Conservation (phyloP, 2,329 filamentous ascomycete genomes). For the Sarocladium strictum region DNA sequence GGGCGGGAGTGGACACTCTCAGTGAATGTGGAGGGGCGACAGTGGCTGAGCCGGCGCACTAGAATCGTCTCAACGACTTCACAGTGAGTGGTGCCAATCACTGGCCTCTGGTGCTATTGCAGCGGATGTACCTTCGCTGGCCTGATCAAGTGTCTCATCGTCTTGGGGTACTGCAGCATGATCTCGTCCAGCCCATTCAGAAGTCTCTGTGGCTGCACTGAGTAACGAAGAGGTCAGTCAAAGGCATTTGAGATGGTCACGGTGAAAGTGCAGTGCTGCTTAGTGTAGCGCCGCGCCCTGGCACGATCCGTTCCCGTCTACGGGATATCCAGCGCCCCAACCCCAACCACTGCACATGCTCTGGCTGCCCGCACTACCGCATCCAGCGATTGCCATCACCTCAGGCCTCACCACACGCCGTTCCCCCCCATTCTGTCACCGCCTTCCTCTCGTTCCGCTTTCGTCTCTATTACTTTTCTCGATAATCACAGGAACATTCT, state of each 20-base stretch:
- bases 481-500: background rate
- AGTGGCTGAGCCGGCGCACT: background rate
- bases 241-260: too few species aligned
- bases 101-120: background rate
- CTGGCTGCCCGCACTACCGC: too few species aligned
- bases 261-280: background rate
- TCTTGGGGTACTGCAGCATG: background rate
- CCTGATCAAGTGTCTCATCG: background rate
- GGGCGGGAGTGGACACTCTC: slow-evolving; percentile 4
- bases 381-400: slow-evolving; percentile 1
- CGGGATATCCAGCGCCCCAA: background rate
- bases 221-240: background rate
- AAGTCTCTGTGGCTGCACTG: background rate
- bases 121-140: background rate
- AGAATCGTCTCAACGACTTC: background rate
- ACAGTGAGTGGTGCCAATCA: too few species aligned
- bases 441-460: background rate
- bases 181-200: background rate
- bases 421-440: background rate
- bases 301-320: background rate
- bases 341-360: background rate
- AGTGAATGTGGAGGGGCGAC: background rate
- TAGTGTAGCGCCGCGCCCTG: too few species aligned
- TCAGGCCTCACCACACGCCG: background rate
- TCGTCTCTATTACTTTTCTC: background rate